phyloP scores from a whole-genome alignment of 345 rosid species.

The Theobroma cacao region DNA sequence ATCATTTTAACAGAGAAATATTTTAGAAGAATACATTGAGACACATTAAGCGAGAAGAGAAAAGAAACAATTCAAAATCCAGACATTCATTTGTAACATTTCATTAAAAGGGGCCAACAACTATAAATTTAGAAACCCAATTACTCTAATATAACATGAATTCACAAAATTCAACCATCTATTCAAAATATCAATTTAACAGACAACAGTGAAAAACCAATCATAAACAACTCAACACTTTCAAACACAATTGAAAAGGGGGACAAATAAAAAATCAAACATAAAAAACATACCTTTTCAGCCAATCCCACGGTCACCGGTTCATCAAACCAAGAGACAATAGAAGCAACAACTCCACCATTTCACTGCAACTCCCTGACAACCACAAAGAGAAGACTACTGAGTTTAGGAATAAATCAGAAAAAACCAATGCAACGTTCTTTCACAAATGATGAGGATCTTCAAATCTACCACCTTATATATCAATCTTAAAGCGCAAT shows the following conservation, averaged over 20 bases:
- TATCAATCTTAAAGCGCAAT: slow-evolving; percentile 13
- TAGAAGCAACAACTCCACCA: slow-evolving; percentile 33
- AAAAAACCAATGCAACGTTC: slow-evolving; percentile 14
- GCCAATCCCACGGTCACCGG: slow-evolving; percentile 22
- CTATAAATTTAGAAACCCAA: too few species aligned
- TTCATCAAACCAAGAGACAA: slow-evolving; percentile 27
- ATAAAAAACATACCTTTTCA: slow-evolving; percentile 22
- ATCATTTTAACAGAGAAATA: background rate
- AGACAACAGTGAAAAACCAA: background rate
- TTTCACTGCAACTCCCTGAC: slow-evolving; percentile 24
- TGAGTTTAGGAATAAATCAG: slow-evolving; percentile 28
- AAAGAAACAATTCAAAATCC: too few species aligned
- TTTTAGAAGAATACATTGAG: too few species aligned
- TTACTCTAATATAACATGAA: background rate
- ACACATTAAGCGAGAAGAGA: background rate
- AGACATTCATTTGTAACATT: too few species aligned
- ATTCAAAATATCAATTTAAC: background rate
- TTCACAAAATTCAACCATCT: background rate
- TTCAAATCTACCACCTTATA: slow-evolving; percentile 9
- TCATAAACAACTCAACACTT: background rate
- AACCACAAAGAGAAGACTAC: slow-evolving; percentile 18
- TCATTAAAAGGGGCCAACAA: too few species aligned
- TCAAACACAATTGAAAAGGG: background rate
- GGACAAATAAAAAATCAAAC: background rate
- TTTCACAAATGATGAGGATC: slow-evolving; percentile 27